Evolutionary conservation across 306 rosid genomes (phyloP).

Genomic region (Oemleria cerasiformis): DNA sequence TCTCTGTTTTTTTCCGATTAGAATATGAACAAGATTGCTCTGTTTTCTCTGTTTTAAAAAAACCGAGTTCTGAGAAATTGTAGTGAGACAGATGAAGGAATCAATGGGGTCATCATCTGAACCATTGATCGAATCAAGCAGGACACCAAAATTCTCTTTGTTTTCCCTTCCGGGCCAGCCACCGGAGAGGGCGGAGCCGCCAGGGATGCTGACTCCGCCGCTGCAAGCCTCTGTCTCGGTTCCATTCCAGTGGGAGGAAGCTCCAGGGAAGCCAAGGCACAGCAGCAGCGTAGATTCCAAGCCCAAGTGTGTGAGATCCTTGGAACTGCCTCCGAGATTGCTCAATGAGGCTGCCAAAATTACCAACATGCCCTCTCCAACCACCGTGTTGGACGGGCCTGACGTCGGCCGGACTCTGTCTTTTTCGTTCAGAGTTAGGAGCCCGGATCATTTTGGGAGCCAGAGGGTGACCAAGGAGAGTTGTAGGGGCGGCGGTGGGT

Average conservation of each 20-base stretch:
- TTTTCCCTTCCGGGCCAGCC: conserved; percentile 41
- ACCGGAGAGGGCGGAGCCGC: conserved; percentile 22
- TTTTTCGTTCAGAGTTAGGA: conserved; percentile 46
- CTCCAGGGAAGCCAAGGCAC: conserved; percentile 79
- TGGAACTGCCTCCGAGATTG: conserved; percentile 90
- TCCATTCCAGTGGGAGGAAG: conserved; percentile 95
- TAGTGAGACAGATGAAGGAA: neutral
- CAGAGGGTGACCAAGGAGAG: conserved; percentile 1
- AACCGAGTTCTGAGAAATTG: neutral
- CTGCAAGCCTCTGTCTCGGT: conserved; percentile 46
- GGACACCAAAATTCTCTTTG: conserved; percentile 39
- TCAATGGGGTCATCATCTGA: conserved; percentile 22
- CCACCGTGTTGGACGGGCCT: conserved; percentile 71
- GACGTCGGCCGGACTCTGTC: conserved; percentile 62
- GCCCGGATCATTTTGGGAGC: conserved; percentile 17
- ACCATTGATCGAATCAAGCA: conserved; percentile 10
- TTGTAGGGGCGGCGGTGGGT: neutral
- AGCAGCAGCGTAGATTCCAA: conserved; percentile 23
- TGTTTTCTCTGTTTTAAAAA: neutral
- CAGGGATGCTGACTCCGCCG: conserved; percentile 47
- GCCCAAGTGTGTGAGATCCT: conserved; percentile 34
- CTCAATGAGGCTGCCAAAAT: conserved; percentile 29
- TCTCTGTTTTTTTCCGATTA: neutral
- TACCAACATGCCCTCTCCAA: conserved; percentile 51
- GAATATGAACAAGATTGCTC: neutral